Evolutionary conservation across 768 basidiomycete genomes (phyloP), one percentile per base, ranked within the genome.

Genomic region (Lentinula sp.): DNA sequence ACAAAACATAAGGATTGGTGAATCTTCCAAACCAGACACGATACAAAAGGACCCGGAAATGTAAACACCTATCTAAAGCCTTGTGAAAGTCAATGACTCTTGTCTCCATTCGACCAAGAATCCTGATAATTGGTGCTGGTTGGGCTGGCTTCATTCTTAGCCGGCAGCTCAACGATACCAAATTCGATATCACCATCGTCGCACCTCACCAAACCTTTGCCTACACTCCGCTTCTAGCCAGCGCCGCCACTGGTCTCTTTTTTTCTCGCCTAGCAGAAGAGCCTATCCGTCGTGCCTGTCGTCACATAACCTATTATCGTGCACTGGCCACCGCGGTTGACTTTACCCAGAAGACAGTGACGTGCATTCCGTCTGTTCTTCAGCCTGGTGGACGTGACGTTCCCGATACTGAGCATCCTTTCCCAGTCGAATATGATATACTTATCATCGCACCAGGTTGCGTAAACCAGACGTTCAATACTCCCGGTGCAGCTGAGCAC

Each of bases 381-480:
- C 10, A 37, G 57, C 43, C 62, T 34, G 52, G 3, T 31, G 55
- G 55, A 15, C 37, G 55, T 11, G 37, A 56, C 35, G 2, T 34
- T 13, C 28, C n/a, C 4, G 55, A 56, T 21, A 11, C 37, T 10
- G 21, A 45, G 3, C 10, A 40, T 56, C 55, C 52, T 42, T 43
- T 56, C 37, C 18, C 8, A n/a, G 18, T 56, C 39, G 75, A 78
- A 65, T 89, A 90, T 65, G 88, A 90, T 68, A 88, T 88, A 65
- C 71, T 88, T 39, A 70, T 90, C 31, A 85, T 91, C 51, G 87
- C 88, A 4, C 79, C 80, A 43, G 89, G 89, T 35, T 87, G 86
- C 10, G 81, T 82, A 21, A 84, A 85, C n/a, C 82, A 82, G 60
- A 86, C 85, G 8, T 86, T 89, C 60, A 87, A 89, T 21, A 86